These are phyloP conservation scores for Blastomyces percursus DNA, from an alignment of 2,329 filamentous ascomycete species.

Conservation along the genomic window DNA sequence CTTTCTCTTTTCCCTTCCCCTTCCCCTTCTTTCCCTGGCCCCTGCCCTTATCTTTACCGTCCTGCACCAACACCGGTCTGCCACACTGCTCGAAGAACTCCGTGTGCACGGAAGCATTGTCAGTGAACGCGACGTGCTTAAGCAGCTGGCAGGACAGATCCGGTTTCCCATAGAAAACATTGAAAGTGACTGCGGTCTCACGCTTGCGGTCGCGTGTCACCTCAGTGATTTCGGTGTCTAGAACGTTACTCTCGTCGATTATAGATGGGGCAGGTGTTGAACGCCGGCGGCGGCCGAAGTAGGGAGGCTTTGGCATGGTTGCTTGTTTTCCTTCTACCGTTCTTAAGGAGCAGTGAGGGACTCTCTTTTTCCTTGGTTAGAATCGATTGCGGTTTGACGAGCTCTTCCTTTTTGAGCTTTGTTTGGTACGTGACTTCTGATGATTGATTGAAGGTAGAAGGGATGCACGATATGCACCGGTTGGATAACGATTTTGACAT, in stretches of 20 bases:
- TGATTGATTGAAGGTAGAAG: background rate
- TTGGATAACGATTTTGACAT: background rate
- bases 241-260: background rate
- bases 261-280: background rate
- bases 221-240: background rate
- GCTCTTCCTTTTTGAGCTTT: background rate
- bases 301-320: background rate
- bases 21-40: background rate
- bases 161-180: conserved; percentile 14
- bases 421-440: background rate
- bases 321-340: background rate
- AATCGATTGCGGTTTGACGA: background rate
- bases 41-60: background rate
- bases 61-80: background rate
- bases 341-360: background rate
- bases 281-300: background rate
- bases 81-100: conserved; percentile 4
- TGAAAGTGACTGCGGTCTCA: conserved; percentile 10
- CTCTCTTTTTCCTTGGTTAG: background rate
- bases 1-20: background rate
- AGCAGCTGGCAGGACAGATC: background rate
- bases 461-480: background rate
- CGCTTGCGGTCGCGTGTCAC: background rate
- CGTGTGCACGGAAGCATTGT: conserved; percentile 4
- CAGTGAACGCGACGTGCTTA: conserved; percentile 9